These are phyloP conservation scores for Colletotrichum sp. DNA, from an alignment of 2,329 filamentous ascomycete species.

Conservation along the genomic window DNA sequence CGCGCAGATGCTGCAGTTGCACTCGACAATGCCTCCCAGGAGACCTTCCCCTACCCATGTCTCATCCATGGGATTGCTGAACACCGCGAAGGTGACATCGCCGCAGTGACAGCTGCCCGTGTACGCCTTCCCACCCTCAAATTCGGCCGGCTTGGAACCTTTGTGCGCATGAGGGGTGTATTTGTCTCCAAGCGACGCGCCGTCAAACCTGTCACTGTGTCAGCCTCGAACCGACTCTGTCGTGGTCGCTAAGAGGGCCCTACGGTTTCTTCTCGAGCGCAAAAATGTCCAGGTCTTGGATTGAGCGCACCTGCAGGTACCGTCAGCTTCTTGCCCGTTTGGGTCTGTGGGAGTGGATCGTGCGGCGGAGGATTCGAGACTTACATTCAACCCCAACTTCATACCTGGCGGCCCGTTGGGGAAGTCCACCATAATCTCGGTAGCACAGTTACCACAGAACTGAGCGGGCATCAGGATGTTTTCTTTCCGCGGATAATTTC, in stretches of 20 bases:
- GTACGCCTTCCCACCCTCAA: slow-evolving; percentile 46
- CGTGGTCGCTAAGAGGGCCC: slow-evolving; percentile 18
- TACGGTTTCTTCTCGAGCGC: slow-evolving; percentile 41
- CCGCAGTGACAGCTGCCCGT: slow-evolving; percentile 61
- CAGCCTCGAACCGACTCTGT: background rate
- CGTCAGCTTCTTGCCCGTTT: background rate
- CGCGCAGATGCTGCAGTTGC: slow-evolving; percentile 58
- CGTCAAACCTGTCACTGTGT: slow-evolving; percentile 40
- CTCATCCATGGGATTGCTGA: slow-evolving; percentile 46
- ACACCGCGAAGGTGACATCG: slow-evolving; percentile 48
- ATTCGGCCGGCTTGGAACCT: slow-evolving; percentile 43
- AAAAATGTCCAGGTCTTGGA: slow-evolving; percentile 51
- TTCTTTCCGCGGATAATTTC: background rate
- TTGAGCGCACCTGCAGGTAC: slow-evolving; percentile 39
- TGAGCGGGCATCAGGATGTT: slow-evolving; percentile 26
- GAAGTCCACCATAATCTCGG: slow-evolving; percentile 40
- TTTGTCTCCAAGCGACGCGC: slow-evolving; percentile 31
- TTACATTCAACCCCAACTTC: slow-evolving; percentile 47
- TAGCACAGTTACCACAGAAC: slow-evolving; percentile 60
- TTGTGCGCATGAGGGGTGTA: slow-evolving; percentile 42
- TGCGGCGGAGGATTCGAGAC: slow-evolving; percentile 15
- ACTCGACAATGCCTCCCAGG: slow-evolving; percentile 39
- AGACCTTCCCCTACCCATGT: slow-evolving; percentile 24
- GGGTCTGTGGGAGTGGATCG: background rate
- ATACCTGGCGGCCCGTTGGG: slow-evolving; percentile 31